phyloP scores from a whole-genome alignment of 140 eudicot genomes.

The Bidens hawaiensis region DNA sequence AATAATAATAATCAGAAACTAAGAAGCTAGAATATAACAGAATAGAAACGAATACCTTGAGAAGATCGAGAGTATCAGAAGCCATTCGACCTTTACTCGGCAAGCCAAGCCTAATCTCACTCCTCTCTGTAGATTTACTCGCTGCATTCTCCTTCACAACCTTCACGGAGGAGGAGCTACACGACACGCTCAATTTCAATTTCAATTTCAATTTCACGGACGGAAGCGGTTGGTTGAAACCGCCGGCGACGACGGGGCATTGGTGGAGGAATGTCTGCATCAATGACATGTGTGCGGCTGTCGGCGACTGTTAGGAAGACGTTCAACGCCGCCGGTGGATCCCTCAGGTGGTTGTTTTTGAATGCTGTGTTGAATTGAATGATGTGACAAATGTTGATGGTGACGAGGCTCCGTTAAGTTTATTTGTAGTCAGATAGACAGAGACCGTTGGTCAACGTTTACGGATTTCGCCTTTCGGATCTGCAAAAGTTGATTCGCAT shows the following conservation, averaged over 20 bases:
- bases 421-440: too few species aligned
- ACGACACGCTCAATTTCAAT: constrained; percentile 33
- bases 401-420: not conserved
- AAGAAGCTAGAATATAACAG: not conserved
- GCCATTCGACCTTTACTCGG: constrained; percentile 99
- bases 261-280: constrained; percentile 42
- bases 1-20: too few species aligned
- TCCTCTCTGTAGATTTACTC: constrained; percentile 28
- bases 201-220: too few species aligned
- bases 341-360: too few species aligned
- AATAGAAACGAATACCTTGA: constrained; percentile 34
- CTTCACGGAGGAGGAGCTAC: constrained; percentile 47
- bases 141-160: constrained; percentile 37
- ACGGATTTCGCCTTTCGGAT: not conserved
- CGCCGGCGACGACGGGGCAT: constrained; percentile 24
- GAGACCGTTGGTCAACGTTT: not conserved
- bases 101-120: constrained; percentile 71
- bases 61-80: constrained; percentile 70
- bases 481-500: too few species aligned
- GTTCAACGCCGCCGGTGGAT: constrained; percentile 26
- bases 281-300: constrained; percentile 27
- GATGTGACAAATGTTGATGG: not conserved
- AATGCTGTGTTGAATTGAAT: too few species aligned
- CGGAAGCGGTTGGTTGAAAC: constrained; percentile 15
- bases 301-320: constrained; percentile 3